Base-by-base conservation (phyloP, 257 asterid genomes). In the Nicotiana undulata region DNA sequence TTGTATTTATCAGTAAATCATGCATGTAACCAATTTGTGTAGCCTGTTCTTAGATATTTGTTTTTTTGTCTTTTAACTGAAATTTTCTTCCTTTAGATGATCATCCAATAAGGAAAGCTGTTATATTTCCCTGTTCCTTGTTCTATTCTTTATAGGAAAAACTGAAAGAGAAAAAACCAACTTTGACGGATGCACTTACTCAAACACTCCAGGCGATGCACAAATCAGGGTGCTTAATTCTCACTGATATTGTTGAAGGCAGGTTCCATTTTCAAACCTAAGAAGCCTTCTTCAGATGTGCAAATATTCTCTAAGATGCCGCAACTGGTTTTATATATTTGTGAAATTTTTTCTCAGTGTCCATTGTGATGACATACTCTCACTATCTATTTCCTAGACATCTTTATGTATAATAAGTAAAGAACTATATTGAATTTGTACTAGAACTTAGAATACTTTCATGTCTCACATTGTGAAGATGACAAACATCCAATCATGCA, bases 161-260 rank as follows among this genome's bases (percentile, higher is more conserved):
- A 90, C 83, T 96, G 88, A 96, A 94, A 90, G 99, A 96, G 93
- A 96, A 94, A 92, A 96, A 96, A 76, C 99, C 98, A 80, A 81
- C 98, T 77, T 75, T 79, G 85, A 78, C 89, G 0, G 99, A 96
- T 74, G 89, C 99, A 34, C 98, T 96, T 55, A 85, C 85, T 49
- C 99, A 91, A 82, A 91, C 98, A 24, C 98, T 96, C 83, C 99
- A 94, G 87, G 96, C 97, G 78, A 93, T 96, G 99, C 91, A 93
- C 89, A 92, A 90, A 85, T 90, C 99, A 56, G 98, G 98, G 80
- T 91, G 99, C 90, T 86, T 96, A 81, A 93, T 86, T 86, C 95
- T 94, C 60, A 75, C 87, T 56, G 99, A 96, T 86, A 89, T 90
- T 83, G 91, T 91, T 86, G 99, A 96, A 94, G 99, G 99, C 81